Conservation (phyloP, 1,284 basidiomycete genomes). For the Leccinum holopus region DNA sequence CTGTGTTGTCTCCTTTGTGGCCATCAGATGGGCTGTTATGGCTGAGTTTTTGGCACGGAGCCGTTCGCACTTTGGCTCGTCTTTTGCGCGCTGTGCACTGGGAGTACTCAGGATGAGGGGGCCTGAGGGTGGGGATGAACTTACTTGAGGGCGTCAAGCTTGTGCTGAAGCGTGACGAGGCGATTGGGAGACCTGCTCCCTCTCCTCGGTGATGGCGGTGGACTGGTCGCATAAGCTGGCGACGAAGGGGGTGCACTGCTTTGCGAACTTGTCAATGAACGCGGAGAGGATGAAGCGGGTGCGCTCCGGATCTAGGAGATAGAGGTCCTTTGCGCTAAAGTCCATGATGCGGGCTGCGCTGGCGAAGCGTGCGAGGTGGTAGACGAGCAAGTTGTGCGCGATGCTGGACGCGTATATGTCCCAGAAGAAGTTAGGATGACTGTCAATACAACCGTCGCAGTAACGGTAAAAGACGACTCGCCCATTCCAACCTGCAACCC, state of each 20-base stretch:
- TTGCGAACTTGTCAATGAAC: slow-evolving; percentile 85
- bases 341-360: slow-evolving; percentile 72
- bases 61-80: slow-evolving; percentile 67
- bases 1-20: slow-evolving; percentile 65
- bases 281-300: slow-evolving; percentile 77
- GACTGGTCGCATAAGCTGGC: slow-evolving; percentile 60
- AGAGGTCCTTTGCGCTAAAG: slow-evolving; percentile 76
- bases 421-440: slow-evolving; percentile 22
- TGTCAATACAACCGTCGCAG: slow-evolving; percentile 3
- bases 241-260: slow-evolving; percentile 65
- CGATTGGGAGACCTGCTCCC: slow-evolving; percentile 53
- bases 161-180: slow-evolving; percentile 50
- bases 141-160: slow-evolving; percentile 64
- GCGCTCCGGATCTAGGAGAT: slow-evolving; percentile 68
- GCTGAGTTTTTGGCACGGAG: slow-evolving; percentile 60
- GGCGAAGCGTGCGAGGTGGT: slow-evolving; percentile 72
- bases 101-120: neutral
- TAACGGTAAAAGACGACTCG: slow-evolving; percentile 34
- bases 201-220: slow-evolving; percentile 53
- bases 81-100: slow-evolving; percentile 67
- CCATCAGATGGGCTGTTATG: slow-evolving; percentile 62
- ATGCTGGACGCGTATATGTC: slow-evolving; percentile 63
- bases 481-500: slow-evolving; percentile 76
- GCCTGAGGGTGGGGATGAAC: slow-evolving; percentile 24
- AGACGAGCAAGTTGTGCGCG: slow-evolving; percentile 59